Base-by-base conservation (phyloP, 2,329 filamentous ascomycete genomes). In the Hypoxylon sp. region DNA sequence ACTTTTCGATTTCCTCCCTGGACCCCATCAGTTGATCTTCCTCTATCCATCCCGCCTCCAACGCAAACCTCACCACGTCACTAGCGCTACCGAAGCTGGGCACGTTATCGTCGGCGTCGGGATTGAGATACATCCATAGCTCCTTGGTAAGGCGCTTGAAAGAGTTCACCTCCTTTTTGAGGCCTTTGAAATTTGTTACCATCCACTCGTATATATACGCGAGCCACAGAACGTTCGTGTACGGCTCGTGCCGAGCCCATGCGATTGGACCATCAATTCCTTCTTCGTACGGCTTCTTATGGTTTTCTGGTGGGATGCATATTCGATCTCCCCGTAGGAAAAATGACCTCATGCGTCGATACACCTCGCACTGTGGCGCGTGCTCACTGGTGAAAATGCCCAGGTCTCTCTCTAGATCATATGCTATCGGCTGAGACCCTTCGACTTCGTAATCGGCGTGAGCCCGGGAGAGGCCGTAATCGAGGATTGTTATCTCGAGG, bases 141-240 rank as follows among this genome's bases (percentile, higher is more conserved):
- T 88, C 85, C 56, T 73, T 77, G 1, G 85, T 87, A 43, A 78
- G 74, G 15, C 75, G 76, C 59, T 77, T 79, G 70, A 88, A 89
- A 2, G 67, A 63, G 3, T 70, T 71, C 11, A 87, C 71, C 19
- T 83, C 80, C 60, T 76, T 78, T 67, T 78, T 80, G 7, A 79
- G 76, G 4, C 85, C 85, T 10, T 69, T 64, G 66, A 85, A 88
- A 62, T 82, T 78, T 6, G 64, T 68, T 2, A 78, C 69, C 58
- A 88, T 74, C 73, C 87, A 88, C 34, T 80, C 76, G 69, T 88
- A 88, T 4, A 88, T 77, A 65, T 89, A 89, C 2, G 85, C 84
- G 43, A 90, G 79, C 87, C 87, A 90, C 17, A 90, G 76, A 1
- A 89, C 85, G 65, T 90, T 90, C 4, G 85, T 88, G 73, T 89